These are phyloP conservation scores for Mycocentrospora acerina DNA, from an alignment of 2,329 filamentous ascomycete species.

Conservation along the genomic window DNA sequence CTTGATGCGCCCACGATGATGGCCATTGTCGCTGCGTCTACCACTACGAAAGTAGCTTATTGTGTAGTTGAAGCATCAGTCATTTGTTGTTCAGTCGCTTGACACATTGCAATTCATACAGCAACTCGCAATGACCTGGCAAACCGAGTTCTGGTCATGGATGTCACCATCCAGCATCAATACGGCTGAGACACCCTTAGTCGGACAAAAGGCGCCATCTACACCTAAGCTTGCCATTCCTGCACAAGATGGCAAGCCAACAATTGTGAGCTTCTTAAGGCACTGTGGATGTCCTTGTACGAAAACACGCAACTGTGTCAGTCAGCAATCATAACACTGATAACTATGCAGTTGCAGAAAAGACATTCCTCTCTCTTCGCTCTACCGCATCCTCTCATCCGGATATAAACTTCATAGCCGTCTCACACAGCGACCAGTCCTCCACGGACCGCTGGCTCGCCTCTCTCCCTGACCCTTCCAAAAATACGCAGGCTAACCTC, in stretches of 20 bases:
- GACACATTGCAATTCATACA: too few relatives aligned
- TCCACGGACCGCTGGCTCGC: conserved; percentile 38
- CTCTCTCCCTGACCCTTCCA: conserved; percentile 21
- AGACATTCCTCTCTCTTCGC: conserved; percentile 53
- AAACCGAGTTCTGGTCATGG: conserved; percentile 48
- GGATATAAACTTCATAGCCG: conserved; percentile 34
- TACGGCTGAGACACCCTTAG: conserved; percentile 49
- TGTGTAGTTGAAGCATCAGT: too few relatives aligned
- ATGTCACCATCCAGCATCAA: conserved; percentile 34
- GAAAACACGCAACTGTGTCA: conserved; percentile 16
- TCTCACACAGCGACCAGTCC: conserved; percentile 37
- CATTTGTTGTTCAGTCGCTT: too few relatives aligned
- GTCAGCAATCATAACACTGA: conserved; percentile 2
- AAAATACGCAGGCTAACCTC: conserved; percentile 53
- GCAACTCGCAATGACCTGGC: conserved; percentile 36
- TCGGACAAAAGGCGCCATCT: conserved; percentile 59
- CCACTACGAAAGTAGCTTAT: too few relatives aligned
- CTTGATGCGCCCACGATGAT: not conserved
- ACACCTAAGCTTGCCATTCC: conserved; percentile 57
- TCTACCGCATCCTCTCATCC: conserved; percentile 25
- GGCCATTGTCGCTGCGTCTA: too few relatives aligned
- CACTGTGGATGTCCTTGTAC: conserved; percentile 75
- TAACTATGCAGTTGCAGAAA: conserved; percentile 61
- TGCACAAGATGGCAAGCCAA: conserved; percentile 53
- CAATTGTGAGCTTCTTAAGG: conserved; percentile 66